Evolutionary conservation across 441 rosid species (phyloP).

Genomic region (Adansonia gregorii): DNA sequence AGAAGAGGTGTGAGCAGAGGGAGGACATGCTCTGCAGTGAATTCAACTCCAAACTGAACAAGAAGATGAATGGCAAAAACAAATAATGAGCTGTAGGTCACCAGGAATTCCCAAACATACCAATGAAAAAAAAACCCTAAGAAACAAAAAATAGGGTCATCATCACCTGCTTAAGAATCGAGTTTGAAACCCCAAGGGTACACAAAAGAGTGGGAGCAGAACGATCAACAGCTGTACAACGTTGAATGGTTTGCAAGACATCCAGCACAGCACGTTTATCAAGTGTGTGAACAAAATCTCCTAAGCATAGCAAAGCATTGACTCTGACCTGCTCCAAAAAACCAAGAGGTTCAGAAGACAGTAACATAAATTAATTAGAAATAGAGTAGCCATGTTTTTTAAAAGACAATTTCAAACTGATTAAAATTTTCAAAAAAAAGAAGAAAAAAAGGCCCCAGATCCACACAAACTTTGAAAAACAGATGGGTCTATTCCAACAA

Average conservation of each 20-base stretch:
- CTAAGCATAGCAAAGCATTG: conserved; percentile 85
- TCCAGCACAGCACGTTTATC: conserved; percentile 75
- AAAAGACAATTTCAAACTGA: neutral
- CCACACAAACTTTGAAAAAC: neutral
- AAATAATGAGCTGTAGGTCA: conserved; percentile 27
- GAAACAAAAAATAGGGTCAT: conserved; percentile 18
- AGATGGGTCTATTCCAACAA: neutral
- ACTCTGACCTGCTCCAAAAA: conserved; percentile 79
- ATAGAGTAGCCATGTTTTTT: neutral
- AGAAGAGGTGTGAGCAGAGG: conserved; percentile 81
- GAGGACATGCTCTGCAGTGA: conserved; percentile 78
- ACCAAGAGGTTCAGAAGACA: conserved; percentile 24
- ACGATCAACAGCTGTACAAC: conserved; percentile 92
- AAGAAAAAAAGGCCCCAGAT: neutral
- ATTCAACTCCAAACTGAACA: conserved; percentile 78
- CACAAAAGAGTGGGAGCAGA: conserved; percentile 97
- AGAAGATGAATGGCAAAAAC: conserved; percentile 27
- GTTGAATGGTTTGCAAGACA: conserved; percentile 83
- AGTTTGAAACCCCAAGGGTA: conserved; percentile 85
- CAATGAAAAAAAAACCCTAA: conserved; percentile 6
- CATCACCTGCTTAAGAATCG: conserved; percentile 84
- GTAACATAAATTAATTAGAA: neutral
- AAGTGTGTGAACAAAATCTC: conserved; percentile 72
- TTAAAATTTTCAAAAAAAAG: neutral
- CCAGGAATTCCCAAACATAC: conserved; percentile 3